Percentiles rank a stretch among this genome's conserved stretches.
Evolutionary conservation across 2,329 filamentous ascomycete species (phyloP).

Genomic region (Alternaria ventricosa): DNA sequence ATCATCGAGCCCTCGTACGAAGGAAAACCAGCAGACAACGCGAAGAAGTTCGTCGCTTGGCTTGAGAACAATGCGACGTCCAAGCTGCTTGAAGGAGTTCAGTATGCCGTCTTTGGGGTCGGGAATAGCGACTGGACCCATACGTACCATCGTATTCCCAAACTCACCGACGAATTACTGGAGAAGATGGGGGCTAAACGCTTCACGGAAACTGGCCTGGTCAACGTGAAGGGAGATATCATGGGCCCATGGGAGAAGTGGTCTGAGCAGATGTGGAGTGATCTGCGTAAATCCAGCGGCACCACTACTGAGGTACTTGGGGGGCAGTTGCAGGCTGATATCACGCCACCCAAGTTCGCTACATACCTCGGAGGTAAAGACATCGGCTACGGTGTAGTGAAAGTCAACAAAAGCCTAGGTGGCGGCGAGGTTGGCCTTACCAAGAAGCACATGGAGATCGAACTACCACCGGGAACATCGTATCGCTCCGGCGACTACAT

Average conservation of each 20-base stretch:
- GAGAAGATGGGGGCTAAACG: conserved; percentile 56
- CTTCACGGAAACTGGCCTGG: conserved; percentile 11
- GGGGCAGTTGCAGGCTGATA: conserved; percentile 1
- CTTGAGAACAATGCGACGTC: conserved; percentile 59
- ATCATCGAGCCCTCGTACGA: conserved; percentile 77
- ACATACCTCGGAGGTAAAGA: conserved; percentile 12
- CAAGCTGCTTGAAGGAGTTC: conserved; percentile 59
- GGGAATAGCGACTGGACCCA: conserved; percentile 63
- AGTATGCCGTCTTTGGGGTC: conserved; percentile 74
- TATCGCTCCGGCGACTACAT: conserved; percentile 79
- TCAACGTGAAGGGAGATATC: conserved; percentile 11
- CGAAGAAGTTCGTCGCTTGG: conserved; percentile 72
- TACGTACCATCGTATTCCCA: conserved; percentile 74
- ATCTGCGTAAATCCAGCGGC: conserved; percentile 5
- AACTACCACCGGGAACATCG: conserved; percentile 51
- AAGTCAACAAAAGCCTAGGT: conserved; percentile 27
- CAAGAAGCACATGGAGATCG: conserved; percentile 23
- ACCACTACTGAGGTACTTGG: conserved; percentile 5
- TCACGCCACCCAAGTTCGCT: conserved; percentile 7
- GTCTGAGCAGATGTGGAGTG: conserved; percentile 8
- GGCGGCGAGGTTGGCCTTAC: conserved; percentile 7
- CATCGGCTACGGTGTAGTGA: conserved; percentile 21
- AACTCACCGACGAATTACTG: conserved; percentile 63
- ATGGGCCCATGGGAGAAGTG: conserved; percentile 12
- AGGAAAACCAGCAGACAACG: conserved; percentile 76